A percentile compares a stretch with the other conserved stretches of the same genome.
Conservation (phyloP, 2,329 filamentous ascomycete genomes). For the Pseudogymnoascus sp. region DNA sequence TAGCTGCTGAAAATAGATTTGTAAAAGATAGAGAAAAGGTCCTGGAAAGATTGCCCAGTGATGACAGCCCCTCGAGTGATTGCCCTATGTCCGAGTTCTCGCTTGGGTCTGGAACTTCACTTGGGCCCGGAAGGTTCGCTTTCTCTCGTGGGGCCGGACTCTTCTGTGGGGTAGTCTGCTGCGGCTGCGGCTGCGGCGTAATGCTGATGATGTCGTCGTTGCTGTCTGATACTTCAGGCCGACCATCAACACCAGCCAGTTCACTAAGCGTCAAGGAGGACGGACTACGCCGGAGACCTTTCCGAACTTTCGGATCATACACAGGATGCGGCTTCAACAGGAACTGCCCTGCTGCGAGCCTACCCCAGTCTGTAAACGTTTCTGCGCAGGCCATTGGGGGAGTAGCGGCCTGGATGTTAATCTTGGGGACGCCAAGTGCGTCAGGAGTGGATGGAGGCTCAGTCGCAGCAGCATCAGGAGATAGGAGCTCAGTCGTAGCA, state of each 20-base stretch:
- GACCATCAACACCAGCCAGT: background rate
- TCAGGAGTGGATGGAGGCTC: background rate
- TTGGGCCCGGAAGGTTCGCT: background rate
- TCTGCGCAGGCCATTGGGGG: background rate
- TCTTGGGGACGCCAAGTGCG: background rate
- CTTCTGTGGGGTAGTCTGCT: background rate
- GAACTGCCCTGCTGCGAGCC: background rate
- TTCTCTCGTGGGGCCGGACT: background rate
- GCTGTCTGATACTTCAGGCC: slow-evolving; percentile 6
- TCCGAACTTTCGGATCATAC: slow-evolving; percentile 3
- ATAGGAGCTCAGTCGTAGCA: background rate
- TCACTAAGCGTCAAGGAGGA: slow-evolving; percentile 3
- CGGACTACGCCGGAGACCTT: background rate
- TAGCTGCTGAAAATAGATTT: slow-evolving; percentile 5
- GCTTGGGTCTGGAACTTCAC: background rate
- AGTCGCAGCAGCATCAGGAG: background rate
- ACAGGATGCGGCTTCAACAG: slow-evolving; percentile 5
- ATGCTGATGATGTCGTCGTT: background rate
- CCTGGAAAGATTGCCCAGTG: background rate
- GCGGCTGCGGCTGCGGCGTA: background rate
- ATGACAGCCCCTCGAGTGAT: background rate
- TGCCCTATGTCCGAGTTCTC: background rate
- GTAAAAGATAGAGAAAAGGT: background rate
- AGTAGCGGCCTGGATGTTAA: background rate
- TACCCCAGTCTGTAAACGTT: background rate